Percentiles rank a stretch among this genome's conserved stretches.
These are phyloP conservation scores for Eucalyptus brandiana DNA, from an alignment of 345 rosid genomes.

Conservation along the genomic window DNA sequence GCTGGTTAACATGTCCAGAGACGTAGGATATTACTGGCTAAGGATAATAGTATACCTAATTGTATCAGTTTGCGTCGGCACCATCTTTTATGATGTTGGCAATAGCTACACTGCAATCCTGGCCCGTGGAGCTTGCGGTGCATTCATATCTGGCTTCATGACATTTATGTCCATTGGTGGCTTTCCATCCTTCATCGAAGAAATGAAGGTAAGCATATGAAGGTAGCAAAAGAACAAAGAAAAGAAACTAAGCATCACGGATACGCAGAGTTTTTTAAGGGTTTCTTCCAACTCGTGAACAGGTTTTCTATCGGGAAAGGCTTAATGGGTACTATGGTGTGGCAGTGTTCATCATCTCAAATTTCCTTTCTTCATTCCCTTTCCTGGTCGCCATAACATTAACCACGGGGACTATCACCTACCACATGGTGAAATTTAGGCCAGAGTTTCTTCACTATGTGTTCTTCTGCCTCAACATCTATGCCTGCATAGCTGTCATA, in stretches of 20 bases:
- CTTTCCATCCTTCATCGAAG: constrained; percentile 91
- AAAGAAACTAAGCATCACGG: background rate
- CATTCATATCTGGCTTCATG: constrained; percentile 90
- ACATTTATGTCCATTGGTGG: constrained; percentile 99
- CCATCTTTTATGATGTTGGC: constrained; percentile 79
- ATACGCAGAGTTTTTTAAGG: background rate
- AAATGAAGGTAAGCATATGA: constrained; percentile 60
- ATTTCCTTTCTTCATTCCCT: constrained; percentile 86
- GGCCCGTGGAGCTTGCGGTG: constrained; percentile 93
- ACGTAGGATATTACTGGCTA: constrained; percentile 96
- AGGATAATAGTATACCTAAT: constrained; percentile 73
- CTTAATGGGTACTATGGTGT: constrained; percentile 94
- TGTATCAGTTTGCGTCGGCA: constrained; percentile 87
- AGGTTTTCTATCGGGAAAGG: constrained; percentile 96
- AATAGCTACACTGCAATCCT: constrained; percentile 74
- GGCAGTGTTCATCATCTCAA: constrained; percentile 68
- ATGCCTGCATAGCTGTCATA: constrained; percentile 83
- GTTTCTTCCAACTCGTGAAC: background rate
- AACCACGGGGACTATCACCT: constrained; percentile 82
- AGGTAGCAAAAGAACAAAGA: background rate
- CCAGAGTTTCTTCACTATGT: constrained; percentile 67
- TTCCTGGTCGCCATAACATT: constrained; percentile 65
- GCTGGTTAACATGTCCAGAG: constrained; percentile 91
- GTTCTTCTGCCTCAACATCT: constrained; percentile 75
- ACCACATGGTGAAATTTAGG: constrained; percentile 79